These are phyloP conservation scores for Talaromyces borbonicus DNA, from an alignment of 495 filamentous ascomycete species.

Conservation along the genomic window DNA sequence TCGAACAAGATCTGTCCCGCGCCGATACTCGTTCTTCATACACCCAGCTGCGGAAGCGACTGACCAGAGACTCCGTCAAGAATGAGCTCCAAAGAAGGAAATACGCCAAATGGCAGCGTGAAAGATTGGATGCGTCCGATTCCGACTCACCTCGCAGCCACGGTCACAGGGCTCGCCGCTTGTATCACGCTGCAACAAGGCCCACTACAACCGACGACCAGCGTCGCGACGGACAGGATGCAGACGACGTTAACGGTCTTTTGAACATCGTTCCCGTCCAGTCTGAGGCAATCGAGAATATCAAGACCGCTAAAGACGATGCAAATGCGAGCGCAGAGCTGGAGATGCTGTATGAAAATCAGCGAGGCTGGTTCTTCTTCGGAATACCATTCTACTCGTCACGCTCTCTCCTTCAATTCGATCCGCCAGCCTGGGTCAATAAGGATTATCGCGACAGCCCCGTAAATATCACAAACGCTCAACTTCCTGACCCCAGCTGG, in stretches of 20 bases:
- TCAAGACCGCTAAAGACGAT: conserved; percentile 10
- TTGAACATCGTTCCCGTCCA: conserved; percentile 1
- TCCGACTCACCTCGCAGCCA: too few relatives aligned
- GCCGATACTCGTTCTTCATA: conserved; percentile 14
- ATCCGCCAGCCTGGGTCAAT: conserved; percentile 82
- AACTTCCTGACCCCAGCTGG: conserved; percentile 93
- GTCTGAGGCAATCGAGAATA: conserved; percentile 8
- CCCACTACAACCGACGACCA: conserved; percentile 12
- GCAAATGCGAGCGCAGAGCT: conserved; percentile 38
- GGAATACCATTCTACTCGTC: conserved; percentile 82
- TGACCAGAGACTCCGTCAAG: conserved; percentile 33
- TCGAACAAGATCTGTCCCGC: conserved; percentile 14
- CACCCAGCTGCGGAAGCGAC: conserved; percentile 19
- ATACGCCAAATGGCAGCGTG: conserved; percentile 54
- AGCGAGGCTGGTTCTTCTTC: conserved; percentile 76
- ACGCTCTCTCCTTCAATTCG: conserved; percentile 75
- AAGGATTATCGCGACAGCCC: conserved; percentile 57
- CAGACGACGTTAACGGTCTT: not conserved
- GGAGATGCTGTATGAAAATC: conserved; percentile 92
- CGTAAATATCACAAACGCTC: conserved; percentile 82
- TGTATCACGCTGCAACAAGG: conserved; percentile 15
- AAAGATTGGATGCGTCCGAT: conserved; percentile 28
- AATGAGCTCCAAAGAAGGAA: conserved; percentile 41
- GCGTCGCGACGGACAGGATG: not conserved
- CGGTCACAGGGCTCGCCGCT: conserved; percentile 8